Evolutionary conservation across 768 basidiomycete species (phyloP).

Genomic region (Russula emetica): DNA sequence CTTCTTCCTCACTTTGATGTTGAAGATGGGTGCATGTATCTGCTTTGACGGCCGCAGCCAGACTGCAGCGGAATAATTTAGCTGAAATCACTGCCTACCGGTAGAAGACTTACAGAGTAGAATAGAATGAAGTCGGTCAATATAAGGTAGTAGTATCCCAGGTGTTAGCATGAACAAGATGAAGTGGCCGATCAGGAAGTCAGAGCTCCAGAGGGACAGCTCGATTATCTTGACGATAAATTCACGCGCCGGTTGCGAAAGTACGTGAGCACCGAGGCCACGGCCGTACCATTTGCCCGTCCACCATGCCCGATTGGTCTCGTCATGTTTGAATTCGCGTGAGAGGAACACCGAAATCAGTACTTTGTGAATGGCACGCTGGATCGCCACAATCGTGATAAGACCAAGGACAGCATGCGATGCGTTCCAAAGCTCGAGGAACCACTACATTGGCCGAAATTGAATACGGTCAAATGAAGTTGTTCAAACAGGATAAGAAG

Average conservation of each 20-base stretch:
- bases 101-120: slow-evolving; percentile 73
- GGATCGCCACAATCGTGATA: slow-evolving; percentile 83
- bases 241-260: slow-evolving; percentile 95
- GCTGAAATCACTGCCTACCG: slow-evolving; percentile 15
- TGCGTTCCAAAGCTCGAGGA: slow-evolving; percentile 94
- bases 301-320: slow-evolving; percentile 99
- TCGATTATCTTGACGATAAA: slow-evolving; percentile 98
- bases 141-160: slow-evolving; percentile 79
- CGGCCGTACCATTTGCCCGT: slow-evolving; percentile 97
- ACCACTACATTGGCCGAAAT: slow-evolving; percentile 56
- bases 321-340: slow-evolving; percentile 97
- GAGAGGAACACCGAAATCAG: slow-evolving; percentile 91
- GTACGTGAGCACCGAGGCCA: slow-evolving; percentile 83
- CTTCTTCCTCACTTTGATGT: slow-evolving; percentile 83
- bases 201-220: slow-evolving; percentile 94
- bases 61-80: slow-evolving; percentile 46
- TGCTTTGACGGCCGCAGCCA: slow-evolving; percentile 95
- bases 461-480: background rate
- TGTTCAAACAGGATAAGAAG: background rate
- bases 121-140: slow-evolving; percentile 87
- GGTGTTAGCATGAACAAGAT: slow-evolving; percentile 84
- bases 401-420: slow-evolving; percentile 94
- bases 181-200: slow-evolving; percentile 84
- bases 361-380: slow-evolving; percentile 90
- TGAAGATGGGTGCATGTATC: slow-evolving; percentile 88